Percentiles rank a stretch among this genome's conserved stretches.
These are phyloP conservation scores for Sideroxylon spinosum DNA, from an alignment of 179 eudicot species.

Conservation along the genomic window DNA sequence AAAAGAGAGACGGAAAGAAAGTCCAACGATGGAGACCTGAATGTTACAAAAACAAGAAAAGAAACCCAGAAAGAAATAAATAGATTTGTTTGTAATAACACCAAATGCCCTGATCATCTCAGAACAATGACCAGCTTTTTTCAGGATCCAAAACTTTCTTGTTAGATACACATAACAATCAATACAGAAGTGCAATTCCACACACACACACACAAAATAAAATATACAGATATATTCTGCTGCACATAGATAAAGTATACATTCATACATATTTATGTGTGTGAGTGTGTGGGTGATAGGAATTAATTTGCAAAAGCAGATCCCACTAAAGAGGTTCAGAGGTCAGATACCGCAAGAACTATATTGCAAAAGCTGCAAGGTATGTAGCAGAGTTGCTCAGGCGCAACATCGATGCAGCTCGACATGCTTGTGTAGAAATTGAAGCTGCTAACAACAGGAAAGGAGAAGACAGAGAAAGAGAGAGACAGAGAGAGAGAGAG, in stretches of 20 bases:
- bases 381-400: constrained; percentile 71
- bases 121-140: constrained; percentile 28
- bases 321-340: constrained; percentile 9
- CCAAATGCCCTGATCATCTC: constrained; percentile 24
- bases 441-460: neutral
- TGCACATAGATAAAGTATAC: too few species aligned
- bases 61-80: constrained; percentile 13
- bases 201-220: too few species aligned
- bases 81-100: constrained; percentile 4
- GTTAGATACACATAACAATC: neutral
- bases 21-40: constrained; percentile 55
- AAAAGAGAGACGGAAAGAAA: constrained; percentile 32
- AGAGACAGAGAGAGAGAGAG: neutral
- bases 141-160: constrained; percentile 15
- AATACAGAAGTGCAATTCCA: neutral
- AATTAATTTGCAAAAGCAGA: neutral
- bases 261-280: too few species aligned
- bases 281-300: neutral
- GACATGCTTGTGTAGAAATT: constrained; percentile 22
- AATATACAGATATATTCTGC: too few species aligned
- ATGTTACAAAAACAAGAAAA: constrained; percentile 22
- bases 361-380: constrained; percentile 94
- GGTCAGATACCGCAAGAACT: constrained; percentile 60
- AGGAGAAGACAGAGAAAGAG: neutral
- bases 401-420: constrained; percentile 28